Percentiles rank a stretch among this genome's conserved stretches.
Conservation (phyloP, 2,329 filamentous ascomycete genomes). For the Graphiopsis chlorocephala region DNA sequence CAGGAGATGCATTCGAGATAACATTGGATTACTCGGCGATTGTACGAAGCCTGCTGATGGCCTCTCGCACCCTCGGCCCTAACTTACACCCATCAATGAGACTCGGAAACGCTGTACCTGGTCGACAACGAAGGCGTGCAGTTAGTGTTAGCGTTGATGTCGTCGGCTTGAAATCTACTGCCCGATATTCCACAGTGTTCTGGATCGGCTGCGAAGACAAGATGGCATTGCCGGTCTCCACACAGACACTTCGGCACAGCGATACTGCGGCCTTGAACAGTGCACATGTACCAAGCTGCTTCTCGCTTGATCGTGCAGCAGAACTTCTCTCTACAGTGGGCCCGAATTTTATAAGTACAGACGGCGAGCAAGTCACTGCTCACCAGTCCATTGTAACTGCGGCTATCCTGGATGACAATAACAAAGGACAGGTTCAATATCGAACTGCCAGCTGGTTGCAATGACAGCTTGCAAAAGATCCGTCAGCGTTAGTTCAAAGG, state of each 20-base stretch:
- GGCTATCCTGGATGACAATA: not conserved
- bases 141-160: not conserved
- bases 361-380: not conserved
- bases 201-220: slow-evolving; percentile 1
- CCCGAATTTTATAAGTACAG: not conserved
- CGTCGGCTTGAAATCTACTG: not conserved
- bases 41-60: not conserved
- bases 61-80: not conserved
- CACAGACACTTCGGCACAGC: not conserved
- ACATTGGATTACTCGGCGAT: not conserved
- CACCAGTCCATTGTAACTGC: not conserved
- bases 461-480: not conserved
- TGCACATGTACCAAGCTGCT: not conserved
- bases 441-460: not conserved
- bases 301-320: not conserved
- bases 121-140: not conserved
- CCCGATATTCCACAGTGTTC: not conserved
- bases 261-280: not conserved
- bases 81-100: not conserved
- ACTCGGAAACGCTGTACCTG: not conserved
- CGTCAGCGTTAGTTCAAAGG: not conserved
- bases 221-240: not conserved
- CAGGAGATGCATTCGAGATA: not conserved
- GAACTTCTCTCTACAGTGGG: not conserved
- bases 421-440: not conserved